Percentiles rank a stretch among this genome's conserved stretches.
Conservation (phyloP, 2,329 filamentous ascomycete genomes). For the Aspergillus fischeri region DNA sequence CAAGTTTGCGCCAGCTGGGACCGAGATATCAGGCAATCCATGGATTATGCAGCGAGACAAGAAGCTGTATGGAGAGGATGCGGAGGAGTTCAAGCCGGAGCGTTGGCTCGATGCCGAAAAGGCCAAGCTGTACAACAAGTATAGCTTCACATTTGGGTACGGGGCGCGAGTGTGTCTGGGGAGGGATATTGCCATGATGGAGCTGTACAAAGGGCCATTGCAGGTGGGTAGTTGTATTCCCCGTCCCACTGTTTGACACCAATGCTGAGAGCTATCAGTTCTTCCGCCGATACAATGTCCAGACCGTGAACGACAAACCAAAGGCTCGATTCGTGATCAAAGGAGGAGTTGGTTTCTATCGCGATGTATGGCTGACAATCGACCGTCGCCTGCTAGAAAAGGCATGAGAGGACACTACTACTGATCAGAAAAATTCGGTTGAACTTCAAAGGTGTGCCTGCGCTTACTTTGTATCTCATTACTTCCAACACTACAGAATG, state of each 20-base stretch:
- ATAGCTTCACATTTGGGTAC: slow-evolving; percentile 50
- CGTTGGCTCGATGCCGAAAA: slow-evolving; percentile 38
- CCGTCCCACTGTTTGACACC: neutral
- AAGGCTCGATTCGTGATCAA: slow-evolving; percentile 27
- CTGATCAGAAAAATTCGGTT: neutral
- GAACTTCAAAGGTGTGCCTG: neutral
- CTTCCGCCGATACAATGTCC: slow-evolving; percentile 26
- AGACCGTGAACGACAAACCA: slow-evolving; percentile 22
- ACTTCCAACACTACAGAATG: neutral
- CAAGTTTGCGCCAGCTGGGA: slow-evolving; percentile 37
- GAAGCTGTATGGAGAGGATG: slow-evolving; percentile 39
- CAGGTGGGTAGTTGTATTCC: slow-evolving; percentile 19
- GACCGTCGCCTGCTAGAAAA: slow-evolving; percentile 1
- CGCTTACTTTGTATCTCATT: neutral
- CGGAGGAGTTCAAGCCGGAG: slow-evolving; percentile 39
- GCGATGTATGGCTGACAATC: slow-evolving; percentile 30
- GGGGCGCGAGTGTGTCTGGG: slow-evolving; percentile 48
- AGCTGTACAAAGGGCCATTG: slow-evolving; percentile 46
- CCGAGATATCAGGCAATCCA: slow-evolving; percentile 46
- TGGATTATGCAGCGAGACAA: slow-evolving; percentile 46
- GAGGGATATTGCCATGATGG: slow-evolving; percentile 50
- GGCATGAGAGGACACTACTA: neutral
- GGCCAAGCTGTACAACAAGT: slow-evolving; percentile 43
- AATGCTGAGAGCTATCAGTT: slow-evolving; percentile 18
- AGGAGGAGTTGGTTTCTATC: slow-evolving; percentile 33